Conservation (phyloP, 345 rosid species). For the Corymbia maculata region DNA sequence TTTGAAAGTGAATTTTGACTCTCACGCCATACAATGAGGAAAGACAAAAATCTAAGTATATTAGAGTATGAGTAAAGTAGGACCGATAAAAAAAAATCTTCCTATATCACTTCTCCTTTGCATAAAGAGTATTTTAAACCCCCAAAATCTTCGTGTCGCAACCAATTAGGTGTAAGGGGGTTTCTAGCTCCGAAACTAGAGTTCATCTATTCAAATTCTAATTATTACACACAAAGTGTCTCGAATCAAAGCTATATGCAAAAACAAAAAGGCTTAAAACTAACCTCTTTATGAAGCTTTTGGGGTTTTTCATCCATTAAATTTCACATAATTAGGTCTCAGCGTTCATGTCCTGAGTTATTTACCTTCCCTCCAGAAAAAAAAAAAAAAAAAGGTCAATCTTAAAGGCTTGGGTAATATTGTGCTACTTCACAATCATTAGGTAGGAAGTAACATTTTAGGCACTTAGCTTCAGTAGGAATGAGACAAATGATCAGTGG, state of each 20-base stretch:
- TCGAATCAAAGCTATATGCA: neutral
- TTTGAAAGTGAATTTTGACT: too few species aligned
- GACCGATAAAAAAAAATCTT: too few species aligned
- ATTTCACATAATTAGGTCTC: neutral
- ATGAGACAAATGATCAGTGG: neutral
- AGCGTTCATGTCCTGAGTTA: accelerated
- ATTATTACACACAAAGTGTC: accelerated
- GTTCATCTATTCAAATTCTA: neutral
- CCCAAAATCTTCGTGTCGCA: accelerated
- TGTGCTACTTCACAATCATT: neutral
- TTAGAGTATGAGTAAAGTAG: too few species aligned
- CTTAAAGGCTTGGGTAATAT: neutral
- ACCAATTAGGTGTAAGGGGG: neutral
- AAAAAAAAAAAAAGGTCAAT: neutral
- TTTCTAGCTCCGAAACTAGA: neutral
- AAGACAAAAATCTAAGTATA: too few species aligned
- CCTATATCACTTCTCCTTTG: neutral
- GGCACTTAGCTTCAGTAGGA: neutral
- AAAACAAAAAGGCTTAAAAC: neutral
- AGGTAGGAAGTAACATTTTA: neutral
- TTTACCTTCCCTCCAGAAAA: neutral
- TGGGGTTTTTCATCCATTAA: neutral
- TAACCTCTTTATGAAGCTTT: neutral
- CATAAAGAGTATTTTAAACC: neutral
- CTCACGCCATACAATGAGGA: too few species aligned